Conservation (phyloP, 805 yeast species). For the Naumovozyma baii region DNA sequence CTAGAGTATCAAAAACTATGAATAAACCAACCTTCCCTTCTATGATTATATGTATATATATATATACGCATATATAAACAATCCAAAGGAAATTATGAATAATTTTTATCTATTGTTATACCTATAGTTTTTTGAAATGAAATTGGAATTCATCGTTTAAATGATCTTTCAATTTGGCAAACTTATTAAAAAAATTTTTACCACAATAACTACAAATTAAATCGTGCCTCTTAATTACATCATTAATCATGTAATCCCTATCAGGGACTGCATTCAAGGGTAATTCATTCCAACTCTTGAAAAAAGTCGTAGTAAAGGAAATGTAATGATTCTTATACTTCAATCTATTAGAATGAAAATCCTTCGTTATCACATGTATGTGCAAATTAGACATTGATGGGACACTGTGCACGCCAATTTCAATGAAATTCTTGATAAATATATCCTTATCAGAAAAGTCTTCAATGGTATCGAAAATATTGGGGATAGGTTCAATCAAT, state of each 20-base stretch:
- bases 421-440: conserved; percentile 27
- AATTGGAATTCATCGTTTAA: conserved; percentile 31
- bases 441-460: conserved; percentile 9
- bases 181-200: conserved; percentile 34
- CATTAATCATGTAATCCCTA: conserved; percentile 34
- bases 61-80: conserved; percentile 4
- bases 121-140: conserved; percentile 11
- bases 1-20: conserved; percentile 89
- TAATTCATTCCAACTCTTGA: conserved; percentile 44
- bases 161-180: conserved; percentile 36
- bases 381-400: conserved; percentile 68
- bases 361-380: conserved; percentile 61
- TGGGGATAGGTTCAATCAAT: conserved; percentile 6
- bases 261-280: conserved; percentile 29
- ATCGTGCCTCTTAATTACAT: conserved; percentile 25
- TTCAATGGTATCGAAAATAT: conserved; percentile 10
- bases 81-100: too few relatives aligned
- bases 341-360: conserved; percentile 43
- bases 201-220: conserved; percentile 37
- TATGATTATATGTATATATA: conserved; percentile 2
- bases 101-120: background rate
- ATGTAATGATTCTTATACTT: conserved; percentile 61
- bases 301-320: conserved; percentile 59
- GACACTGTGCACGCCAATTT: conserved; percentile 56
- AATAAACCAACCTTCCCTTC: too few relatives aligned